phyloP scores from a whole-genome alignment of 345 rosid genomes.

The Eucalyptus curtisii region DNA sequence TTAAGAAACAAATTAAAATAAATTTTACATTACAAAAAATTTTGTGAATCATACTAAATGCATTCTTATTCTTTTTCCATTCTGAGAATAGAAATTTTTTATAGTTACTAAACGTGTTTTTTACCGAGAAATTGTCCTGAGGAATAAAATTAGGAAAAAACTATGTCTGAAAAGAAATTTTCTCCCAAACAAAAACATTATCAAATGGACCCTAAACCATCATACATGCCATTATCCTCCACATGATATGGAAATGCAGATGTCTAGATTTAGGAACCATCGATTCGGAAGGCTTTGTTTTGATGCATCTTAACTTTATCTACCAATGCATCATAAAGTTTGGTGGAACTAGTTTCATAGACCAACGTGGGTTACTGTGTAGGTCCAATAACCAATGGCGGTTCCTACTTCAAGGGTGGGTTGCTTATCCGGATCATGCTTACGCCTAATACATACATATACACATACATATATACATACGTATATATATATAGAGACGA shows the following conservation, averaged over 20 bases:
- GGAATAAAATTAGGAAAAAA: too few species aligned
- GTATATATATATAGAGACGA: background rate
- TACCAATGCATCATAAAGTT: accelerated
- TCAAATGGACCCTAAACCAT: accelerated
- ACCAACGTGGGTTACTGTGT: accelerated
- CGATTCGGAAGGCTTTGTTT: accelerated
- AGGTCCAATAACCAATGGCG: accelerated
- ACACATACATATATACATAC: accelerated
- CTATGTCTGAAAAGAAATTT: too few species aligned
- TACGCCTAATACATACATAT: accelerated
- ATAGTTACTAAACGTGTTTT: too few species aligned
- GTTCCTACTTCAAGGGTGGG: accelerated
- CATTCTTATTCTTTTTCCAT: too few species aligned
- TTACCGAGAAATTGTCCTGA: too few species aligned
- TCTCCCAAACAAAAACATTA: too few species aligned
- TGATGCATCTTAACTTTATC: too few species aligned
- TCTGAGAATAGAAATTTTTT: too few species aligned
- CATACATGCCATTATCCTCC: too few species aligned
- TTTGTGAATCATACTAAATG: too few species aligned
- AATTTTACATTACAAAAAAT: too few species aligned
- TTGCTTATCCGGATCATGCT: accelerated
- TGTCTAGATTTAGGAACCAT: accelerated
- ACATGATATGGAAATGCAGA: accelerated
- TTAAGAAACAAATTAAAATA: too few species aligned
- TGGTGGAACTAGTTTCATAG: accelerated